Evolutionary conservation across 1,139 yeast genomes (phyloP).

Genomic region (Saccharomyces hybrid): DNA sequence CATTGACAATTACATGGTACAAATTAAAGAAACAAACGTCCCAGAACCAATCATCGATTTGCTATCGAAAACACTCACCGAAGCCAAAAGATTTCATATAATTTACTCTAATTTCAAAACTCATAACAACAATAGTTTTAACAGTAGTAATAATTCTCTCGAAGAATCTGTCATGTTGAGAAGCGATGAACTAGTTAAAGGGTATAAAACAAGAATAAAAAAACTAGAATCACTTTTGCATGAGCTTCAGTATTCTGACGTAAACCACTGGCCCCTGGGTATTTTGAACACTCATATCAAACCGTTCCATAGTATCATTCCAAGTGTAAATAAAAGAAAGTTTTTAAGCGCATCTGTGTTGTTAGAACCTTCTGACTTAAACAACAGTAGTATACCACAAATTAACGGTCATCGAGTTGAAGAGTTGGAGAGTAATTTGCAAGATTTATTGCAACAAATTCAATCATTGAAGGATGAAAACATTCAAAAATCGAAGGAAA

Average conservation of each 20-base stretch:
- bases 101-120: conserved; percentile 27
- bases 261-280: conserved; percentile 50
- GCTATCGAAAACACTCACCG: conserved; percentile 43
- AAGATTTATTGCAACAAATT: conserved; percentile 4
- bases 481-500: background rate
- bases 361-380: background rate
- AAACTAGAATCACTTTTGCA: conserved; percentile 61
- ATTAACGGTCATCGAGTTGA: background rate
- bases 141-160: background rate
- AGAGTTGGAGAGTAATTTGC: background rate
- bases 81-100: conserved; percentile 20
- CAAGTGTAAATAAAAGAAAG: conserved; percentile 9
- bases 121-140: background rate
- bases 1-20: conserved; percentile 32
- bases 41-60: conserved; percentile 35
- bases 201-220: conserved; percentile 51
- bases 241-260: conserved; percentile 53
- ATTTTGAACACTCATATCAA: conserved; percentile 12
- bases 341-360: background rate
- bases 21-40: conserved; percentile 26
- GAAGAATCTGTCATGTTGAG: conserved; percentile 3
- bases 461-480: conserved; percentile 9
- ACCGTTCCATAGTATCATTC: conserved; percentile 14
- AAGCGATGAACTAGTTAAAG: conserved; percentile 38
- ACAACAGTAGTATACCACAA: background rate